Conservation (phyloP, 441 rosid genomes). For the Adansonia madagascariensis region DNA sequence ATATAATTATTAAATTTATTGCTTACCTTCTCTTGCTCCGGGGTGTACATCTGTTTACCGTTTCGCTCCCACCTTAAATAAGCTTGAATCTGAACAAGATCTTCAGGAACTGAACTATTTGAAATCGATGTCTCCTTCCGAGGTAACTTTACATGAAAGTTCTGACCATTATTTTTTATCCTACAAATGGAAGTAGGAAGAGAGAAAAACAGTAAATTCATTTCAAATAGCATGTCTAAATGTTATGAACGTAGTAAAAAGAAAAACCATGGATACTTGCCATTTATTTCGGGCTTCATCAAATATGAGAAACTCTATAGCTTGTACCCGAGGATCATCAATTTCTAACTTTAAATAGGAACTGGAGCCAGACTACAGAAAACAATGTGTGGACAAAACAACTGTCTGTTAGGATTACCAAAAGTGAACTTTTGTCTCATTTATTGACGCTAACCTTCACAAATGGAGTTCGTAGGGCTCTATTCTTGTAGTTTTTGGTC, state of each 20-base stretch:
- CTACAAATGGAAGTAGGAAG: constrained; percentile 39
- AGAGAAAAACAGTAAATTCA: constrained; percentile 7
- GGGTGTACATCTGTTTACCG: constrained; percentile 82
- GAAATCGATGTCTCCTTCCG: constrained; percentile 45
- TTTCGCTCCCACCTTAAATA: constrained; percentile 96
- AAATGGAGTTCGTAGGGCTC: constrained; percentile 92
- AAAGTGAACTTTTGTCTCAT: constrained; percentile 20
- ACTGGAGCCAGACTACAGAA: constrained; percentile 62
- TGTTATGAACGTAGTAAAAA: constrained; percentile 21
- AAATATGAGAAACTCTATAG: constrained; percentile 86
- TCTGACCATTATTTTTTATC: constrained; percentile 51
- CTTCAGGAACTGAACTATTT: constrained; percentile 75
- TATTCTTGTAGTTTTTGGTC: constrained; percentile 77
- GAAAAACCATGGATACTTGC: constrained; percentile 47
- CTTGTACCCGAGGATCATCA: constrained; percentile 76
- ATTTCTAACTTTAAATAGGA: constrained; percentile 76
- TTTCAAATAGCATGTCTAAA: constrained; percentile 16
- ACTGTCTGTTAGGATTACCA: constrained; percentile 20
- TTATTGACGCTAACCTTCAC: constrained; percentile 54
- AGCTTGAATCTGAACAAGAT: constrained; percentile 92
- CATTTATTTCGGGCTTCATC: constrained; percentile 85
- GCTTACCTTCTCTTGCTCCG: constrained; percentile 90
- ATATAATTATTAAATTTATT: constrained; percentile 9
- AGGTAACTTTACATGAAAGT: constrained; percentile 69
- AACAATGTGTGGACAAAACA: constrained; percentile 28